Base-by-base conservation (phyloP, 78 protist species). In the Dictyostelium brefeldianum region DNA sequence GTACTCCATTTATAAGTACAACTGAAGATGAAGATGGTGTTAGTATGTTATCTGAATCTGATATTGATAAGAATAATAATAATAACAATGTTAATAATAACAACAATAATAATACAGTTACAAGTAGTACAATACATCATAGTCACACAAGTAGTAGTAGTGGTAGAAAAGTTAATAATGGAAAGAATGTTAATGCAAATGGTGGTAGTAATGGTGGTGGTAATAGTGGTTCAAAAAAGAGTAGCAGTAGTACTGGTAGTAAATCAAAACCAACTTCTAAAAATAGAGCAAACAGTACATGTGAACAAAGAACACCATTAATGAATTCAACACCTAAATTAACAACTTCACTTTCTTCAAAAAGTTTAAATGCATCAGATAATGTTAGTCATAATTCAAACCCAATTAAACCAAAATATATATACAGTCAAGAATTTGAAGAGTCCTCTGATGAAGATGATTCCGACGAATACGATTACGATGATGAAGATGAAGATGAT, bases 11-110 rank as follows among this genome's bases (percentile, higher is more conserved):
- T 25, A 4, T 36, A 31, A 51, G 74, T 17, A 87, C 93, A 4
- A 87, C 93, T 5, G 93, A 87, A 43, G 93, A 87, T 36, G 93
- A 87, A 53, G 93, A 87, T 50, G 64, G 79, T 15, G 65, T 75
- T 17, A 31, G 75, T 31, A 48, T 84, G 27, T 64, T 67, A 51
- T 87, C 93, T 20, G 93, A 87, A 65, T 77, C 84, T 77, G 92
- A 85, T 29, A 41, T 85, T 12, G 91, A 83, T 17, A 71, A 41
- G 18, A 69, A 25, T 22, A 25, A 46, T 6, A 36, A 36, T 57
- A 71, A 15, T 11, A 53, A 73, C 5, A 71, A 69, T 8, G 54
- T 29, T 47, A 47, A 11, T 25, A 71, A 22, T 11, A 73, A 36
- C 3, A 46, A 12, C 10, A 46, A 3, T 46, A 80, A 46, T 43